Conservation (phyloP, 2,329 filamentous ascomycete species). For the Harringtonia lauricola region DNA sequence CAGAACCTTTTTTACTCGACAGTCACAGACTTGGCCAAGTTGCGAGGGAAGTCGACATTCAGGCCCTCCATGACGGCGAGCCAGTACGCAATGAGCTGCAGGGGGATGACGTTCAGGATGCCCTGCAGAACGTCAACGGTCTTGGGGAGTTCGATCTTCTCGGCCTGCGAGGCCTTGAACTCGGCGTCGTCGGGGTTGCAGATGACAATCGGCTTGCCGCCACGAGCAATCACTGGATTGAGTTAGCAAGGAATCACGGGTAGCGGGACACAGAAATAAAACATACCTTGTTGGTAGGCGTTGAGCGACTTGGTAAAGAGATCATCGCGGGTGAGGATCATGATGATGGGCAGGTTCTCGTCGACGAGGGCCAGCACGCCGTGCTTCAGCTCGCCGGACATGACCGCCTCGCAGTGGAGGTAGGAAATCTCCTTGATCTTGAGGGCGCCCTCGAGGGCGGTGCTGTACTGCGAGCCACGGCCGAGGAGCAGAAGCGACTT, state of each 20-base stretch:
- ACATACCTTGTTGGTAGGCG: conserved; percentile 85
- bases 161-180: conserved; percentile 77
- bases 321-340: conserved; percentile 94
- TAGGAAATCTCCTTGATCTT: conserved; percentile 99
- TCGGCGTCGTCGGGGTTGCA: conserved; percentile 87
- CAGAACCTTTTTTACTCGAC: conserved; percentile 67
- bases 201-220: conserved; percentile 95
- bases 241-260: neutral
- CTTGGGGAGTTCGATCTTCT: conserved; percentile 95
- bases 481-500: conserved; percentile 91
- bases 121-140: conserved; percentile 94
- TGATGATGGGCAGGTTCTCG: conserved; percentile 97
- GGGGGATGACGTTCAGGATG: conserved; percentile 91
- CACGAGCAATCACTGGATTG: conserved; percentile 73
- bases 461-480: conserved; percentile 92
- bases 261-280: neutral
- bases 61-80: conserved; percentile 89
- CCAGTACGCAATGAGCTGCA: conserved; percentile 99
- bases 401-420: conserved; percentile 98
- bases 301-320: conserved; percentile 99
- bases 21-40: conserved; percentile 97
- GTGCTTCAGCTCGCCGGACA: conserved; percentile 99
- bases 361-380: conserved; percentile 95
- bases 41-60: conserved; percentile 97
- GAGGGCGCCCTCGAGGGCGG: conserved; percentile 89